Base-by-base conservation (phyloP, 2,329 filamentous ascomycete species). In the Botrytis aclada region DNA sequence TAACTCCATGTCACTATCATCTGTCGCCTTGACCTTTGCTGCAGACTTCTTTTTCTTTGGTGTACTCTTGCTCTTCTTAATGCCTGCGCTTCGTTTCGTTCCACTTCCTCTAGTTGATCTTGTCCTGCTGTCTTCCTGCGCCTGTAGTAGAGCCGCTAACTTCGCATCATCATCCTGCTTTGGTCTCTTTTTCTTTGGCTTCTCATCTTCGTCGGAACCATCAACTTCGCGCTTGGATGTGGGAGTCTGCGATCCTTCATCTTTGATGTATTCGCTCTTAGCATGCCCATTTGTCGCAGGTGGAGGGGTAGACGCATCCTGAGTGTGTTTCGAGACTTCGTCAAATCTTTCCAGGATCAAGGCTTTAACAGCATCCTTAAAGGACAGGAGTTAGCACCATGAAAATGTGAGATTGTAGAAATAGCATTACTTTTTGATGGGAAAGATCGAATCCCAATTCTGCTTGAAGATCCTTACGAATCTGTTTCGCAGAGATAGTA, bases 61-160 rank as follows among this genome's bases (percentile, higher is more conserved):
- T 81, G 85, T 86, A 83, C 90, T 91, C 45, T 67, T 86, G 83
- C 90, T 71, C 84, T 92, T 93, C 83, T 92, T 92, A 37, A 85
- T 84, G 18, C 84, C 83, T 37, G 71, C 69, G 75, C 77, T 78
- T 78, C 86, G 85, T 76, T 89, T 87, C 10, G 83, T 85, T 47
- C 83, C 88, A 18, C 91, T 93, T 10, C 93, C 93, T 62, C 95
- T 88, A 4, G 95, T 98, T 29, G 93, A 87, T 66, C 89, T 90
- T 4, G 84, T 85, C 67, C 88, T 84, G 74, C 89, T 87, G 82
- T 98, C 97, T 84, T 98, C 94, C 82, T 98, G 93, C 0, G 94
- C 95, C 83, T 99, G 96, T 51, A 99, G 86, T 81, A 92, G 89
- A 25, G 94, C 94, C 1, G 96, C 96, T 75, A 95, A 89, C 62